Evolutionary conservation across 129 eudicot species (phyloP).

Genomic region (Pittosporum tobira): DNA sequence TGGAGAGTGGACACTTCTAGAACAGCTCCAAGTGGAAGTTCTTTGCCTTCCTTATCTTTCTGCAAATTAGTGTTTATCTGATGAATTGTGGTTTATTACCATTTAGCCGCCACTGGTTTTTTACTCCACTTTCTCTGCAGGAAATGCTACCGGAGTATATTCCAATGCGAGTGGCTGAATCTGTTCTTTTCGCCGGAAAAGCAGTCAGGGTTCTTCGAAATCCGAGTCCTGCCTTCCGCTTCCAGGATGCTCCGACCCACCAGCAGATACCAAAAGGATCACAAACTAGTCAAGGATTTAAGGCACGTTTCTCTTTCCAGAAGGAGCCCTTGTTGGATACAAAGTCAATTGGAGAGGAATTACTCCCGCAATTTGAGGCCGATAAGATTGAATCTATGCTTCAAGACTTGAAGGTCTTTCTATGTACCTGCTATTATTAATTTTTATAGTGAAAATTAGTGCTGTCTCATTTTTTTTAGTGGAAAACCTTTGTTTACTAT

Average conservation of each 20-base stretch:
- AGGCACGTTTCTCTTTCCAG: constrained; percentile 17
- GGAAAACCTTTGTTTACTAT: constrained; percentile 3
- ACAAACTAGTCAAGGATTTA: constrained; percentile 25
- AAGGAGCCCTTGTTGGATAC: constrained; percentile 28
- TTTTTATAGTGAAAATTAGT: not conserved
- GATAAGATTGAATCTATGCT: constrained; percentile 87
- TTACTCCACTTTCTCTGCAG: constrained; percentile 25
- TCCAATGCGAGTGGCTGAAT: constrained; percentile 79
- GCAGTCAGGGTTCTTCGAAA: constrained; percentile 91
- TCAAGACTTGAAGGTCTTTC: constrained; percentile 68
- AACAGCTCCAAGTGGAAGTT: too few species aligned
- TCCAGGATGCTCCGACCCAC: constrained; percentile 39
- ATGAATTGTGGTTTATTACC: not conserved
- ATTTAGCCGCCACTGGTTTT: not conserved
- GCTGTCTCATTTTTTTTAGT: not conserved
- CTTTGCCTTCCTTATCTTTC: not conserved
- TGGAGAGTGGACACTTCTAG: too few species aligned
- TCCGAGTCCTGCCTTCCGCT: constrained; percentile 76
- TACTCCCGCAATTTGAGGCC: constrained; percentile 86
- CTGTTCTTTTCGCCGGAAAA: constrained; percentile 95
- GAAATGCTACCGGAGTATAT: constrained; percentile 98
- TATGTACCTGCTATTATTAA: not conserved
- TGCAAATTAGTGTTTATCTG: not conserved
- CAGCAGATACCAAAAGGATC: constrained; percentile 40
- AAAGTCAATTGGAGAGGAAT: constrained; percentile 53